phyloP scores from a whole-genome alignment of 2,329 filamentous ascomycete species.

The Dothistroma septosporum region DNA sequence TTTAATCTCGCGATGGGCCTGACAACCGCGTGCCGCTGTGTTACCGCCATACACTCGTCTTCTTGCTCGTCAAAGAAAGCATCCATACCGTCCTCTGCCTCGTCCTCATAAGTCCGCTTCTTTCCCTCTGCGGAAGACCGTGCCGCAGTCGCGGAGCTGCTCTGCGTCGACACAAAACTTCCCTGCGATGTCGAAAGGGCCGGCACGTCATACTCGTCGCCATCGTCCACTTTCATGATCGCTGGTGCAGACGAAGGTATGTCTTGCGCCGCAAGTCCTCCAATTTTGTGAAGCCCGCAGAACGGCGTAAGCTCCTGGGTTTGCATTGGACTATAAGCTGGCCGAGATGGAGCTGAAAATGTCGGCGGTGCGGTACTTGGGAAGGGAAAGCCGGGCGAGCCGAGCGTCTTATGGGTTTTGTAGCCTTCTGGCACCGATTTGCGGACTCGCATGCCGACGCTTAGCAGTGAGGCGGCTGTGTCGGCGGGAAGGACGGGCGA shows the following conservation, averaged over 20 bases:
- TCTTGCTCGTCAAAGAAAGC: slow-evolving; percentile 31
- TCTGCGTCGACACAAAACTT: slow-evolving; percentile 39
- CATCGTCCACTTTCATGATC: slow-evolving; percentile 8
- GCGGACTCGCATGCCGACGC: slow-evolving; percentile 88
- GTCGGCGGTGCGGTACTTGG: slow-evolving; percentile 30
- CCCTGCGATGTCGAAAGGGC: slow-evolving; percentile 34
- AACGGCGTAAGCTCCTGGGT: slow-evolving; percentile 68
- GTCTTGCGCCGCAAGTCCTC: slow-evolving; percentile 61
- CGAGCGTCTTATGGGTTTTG: slow-evolving; percentile 61
- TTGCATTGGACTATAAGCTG: slow-evolving; percentile 14
- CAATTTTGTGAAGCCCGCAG: slow-evolving; percentile 73
- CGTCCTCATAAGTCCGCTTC: slow-evolving; percentile 37
- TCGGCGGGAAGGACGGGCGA: slow-evolving; percentile 52
- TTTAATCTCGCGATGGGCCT: slow-evolving; percentile 27
- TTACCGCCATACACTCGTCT: slow-evolving; percentile 5
- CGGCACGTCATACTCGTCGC: slow-evolving; percentile 14
- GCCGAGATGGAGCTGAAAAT: slow-evolving; percentile 30
- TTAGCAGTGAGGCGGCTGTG: slow-evolving; percentile 78
- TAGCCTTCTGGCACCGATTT: slow-evolving; percentile 93
- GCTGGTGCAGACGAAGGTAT: slow-evolving; percentile 26
- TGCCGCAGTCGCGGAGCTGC: slow-evolving; percentile 31
- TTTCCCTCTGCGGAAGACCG: slow-evolving; percentile 10
- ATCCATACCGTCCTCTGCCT: slow-evolving; percentile 36
- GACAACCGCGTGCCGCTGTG: neutral
- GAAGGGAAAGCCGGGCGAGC: slow-evolving; percentile 24